phyloP scores from a whole-genome alignment of 352 stramenopile genomes.

The Phytophthora megakarya region DNA sequence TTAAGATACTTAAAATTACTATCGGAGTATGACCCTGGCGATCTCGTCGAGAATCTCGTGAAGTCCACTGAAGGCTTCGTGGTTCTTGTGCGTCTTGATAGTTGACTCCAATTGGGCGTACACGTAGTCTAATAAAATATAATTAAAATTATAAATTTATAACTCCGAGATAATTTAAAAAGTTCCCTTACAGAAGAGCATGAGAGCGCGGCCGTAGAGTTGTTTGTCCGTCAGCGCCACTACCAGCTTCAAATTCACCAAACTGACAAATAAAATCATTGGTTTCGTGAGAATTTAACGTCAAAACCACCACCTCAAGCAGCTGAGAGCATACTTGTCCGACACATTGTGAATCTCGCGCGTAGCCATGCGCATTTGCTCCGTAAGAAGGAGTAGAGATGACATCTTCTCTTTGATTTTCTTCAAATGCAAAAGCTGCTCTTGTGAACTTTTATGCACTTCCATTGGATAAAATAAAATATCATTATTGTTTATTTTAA shows the following conservation, averaged over 20 bases:
- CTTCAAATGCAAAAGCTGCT: constrained; percentile 1
- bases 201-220: constrained; percentile 65
- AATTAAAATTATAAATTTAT: constrained; percentile 8
- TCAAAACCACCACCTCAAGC: not conserved
- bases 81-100: constrained; percentile 51
- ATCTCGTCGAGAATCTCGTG: constrained; percentile 48
- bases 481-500: not conserved
- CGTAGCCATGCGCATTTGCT: constrained; percentile 57
- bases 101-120: constrained; percentile 65
- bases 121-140: constrained; percentile 54
- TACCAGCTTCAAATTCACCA: constrained; percentile 74
- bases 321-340: constrained; percentile 45
- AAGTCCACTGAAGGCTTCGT: constrained; percentile 47
- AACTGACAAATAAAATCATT: constrained; percentile 28
- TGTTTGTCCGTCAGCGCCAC: constrained; percentile 67
- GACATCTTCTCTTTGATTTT: constrained; percentile 7
- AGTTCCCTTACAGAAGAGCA: constrained; percentile 68
- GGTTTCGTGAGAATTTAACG: not conserved
- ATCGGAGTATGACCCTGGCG: constrained; percentile 36
- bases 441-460: constrained; percentile 2
- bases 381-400: constrained; percentile 33
- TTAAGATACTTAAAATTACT: constrained; percentile 1
- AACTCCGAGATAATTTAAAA: not conserved
- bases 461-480: constrained; percentile 26
- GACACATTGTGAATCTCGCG: constrained; percentile 56